Evolutionary conservation across 2,329 filamentous ascomycete species (phyloP), one percentile per base, ranked within the genome.

Genomic region (Chaetomium strumarium): DNA sequence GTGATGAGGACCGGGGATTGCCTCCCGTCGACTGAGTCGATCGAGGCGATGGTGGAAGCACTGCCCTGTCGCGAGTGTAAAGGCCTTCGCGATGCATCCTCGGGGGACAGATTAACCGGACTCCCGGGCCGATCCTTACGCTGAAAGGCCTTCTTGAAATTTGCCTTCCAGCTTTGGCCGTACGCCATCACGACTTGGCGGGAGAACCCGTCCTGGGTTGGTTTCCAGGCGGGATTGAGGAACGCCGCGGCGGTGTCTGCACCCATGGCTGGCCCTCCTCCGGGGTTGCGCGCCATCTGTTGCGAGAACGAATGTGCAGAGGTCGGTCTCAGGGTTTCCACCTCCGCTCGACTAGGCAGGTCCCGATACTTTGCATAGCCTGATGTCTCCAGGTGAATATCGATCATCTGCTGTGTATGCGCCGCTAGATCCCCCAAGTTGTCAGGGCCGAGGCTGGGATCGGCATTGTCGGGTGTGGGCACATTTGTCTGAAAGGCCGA

Each of bases 131-230:
- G 66, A 13, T 63, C 63, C 3, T 61, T 66, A 8, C 64, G 63
- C 13, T 72, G 72, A 39, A 78, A 71, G 19, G 72, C 74, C 12
- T 75, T 68, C 31, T 71, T 71, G 52, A 80, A 60, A 43, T 73
- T 76, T 0, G 72, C 67, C 1, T 71, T 67, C 67, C 75, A 77
- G 37, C 74, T 77, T 49, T 75, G 75, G 2, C 71, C 68, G 62
- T 82, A 82, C 0, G 69, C 67, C 81, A 85, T 85, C 49, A 72
- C 67, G n/a, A 84, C 71, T 52, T 80, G 73, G 43, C 81, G 73
- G 41, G 72, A 67, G 55, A 85, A 80, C 1, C 72, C 68, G 13
- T 63, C 58, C 12, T 66, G 65, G 12, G 34, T 49, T 1, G 51
- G 43, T 9, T 13, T 34, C 43, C 29, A 46, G 1, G 33, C 36